These are phyloP conservation scores for Aspergillus pseudoterreus DNA, from an alignment of 2,329 filamentous ascomycete species.

Conservation along the genomic window DNA sequence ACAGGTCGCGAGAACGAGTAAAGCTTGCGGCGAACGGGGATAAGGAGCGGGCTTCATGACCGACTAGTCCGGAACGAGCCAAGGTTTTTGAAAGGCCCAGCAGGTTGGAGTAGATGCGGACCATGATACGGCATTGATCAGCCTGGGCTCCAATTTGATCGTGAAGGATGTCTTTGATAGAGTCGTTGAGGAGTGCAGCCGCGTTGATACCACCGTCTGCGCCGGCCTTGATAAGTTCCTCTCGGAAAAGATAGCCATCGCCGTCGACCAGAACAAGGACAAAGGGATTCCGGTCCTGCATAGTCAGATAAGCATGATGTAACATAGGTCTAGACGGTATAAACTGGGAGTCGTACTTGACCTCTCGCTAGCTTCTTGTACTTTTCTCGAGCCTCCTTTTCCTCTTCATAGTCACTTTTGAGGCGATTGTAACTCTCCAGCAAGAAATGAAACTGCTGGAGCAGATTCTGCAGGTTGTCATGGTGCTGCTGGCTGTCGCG, in stretches of 20 bases:
- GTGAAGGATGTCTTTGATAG: conserved; percentile 46
- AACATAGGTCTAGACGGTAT: not conserved
- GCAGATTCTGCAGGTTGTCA: conserved; percentile 28
- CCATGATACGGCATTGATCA: conserved; percentile 52
- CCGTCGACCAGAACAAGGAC: conserved; percentile 61
- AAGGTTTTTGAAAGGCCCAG: conserved; percentile 50
- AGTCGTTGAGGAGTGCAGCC: conserved; percentile 52
- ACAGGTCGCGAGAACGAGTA: conserved; percentile 54
- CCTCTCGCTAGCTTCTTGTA: conserved; percentile 53
- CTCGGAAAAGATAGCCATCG: conserved; percentile 57
- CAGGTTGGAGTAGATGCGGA: conserved; percentile 57
- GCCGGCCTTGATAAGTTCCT: conserved; percentile 46
- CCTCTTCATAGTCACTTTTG: conserved; percentile 57
- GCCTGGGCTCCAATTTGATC: conserved; percentile 42
- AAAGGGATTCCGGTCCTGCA: conserved; percentile 53
- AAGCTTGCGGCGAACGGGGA: conserved; percentile 56
- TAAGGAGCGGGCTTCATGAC: conserved; percentile 55
- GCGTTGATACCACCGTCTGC: conserved; percentile 55
- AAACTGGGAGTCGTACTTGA: conserved; percentile 27
- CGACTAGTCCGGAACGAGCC: conserved; percentile 47
- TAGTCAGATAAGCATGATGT: conserved; percentile 4
- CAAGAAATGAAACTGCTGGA: conserved; percentile 43
- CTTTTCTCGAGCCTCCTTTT: conserved; percentile 50
- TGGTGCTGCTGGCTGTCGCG: conserved; percentile 27
- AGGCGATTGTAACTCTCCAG: conserved; percentile 54